phyloP scores from a whole-genome alignment of 768 basidiomycete species.

The Coprinopsis sp. region DNA sequence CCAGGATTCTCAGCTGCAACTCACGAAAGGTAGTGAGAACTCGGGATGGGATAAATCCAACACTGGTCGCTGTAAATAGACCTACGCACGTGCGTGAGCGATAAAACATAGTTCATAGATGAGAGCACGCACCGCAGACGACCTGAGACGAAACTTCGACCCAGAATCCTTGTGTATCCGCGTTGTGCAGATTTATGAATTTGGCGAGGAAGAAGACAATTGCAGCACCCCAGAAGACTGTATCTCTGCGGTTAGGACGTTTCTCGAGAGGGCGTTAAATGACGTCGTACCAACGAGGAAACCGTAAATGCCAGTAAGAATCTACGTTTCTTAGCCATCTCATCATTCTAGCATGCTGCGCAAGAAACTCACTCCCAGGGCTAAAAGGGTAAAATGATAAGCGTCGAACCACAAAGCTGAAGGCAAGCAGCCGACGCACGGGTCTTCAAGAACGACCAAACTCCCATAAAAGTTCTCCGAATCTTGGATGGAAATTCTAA shows the following conservation, averaged over 20 bases:
- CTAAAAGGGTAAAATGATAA: constrained; percentile 25
- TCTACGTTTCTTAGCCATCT: too few relatives aligned
- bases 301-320: constrained; percentile 71
- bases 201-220: constrained; percentile 69
- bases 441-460: constrained; percentile 84
- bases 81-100: constrained; percentile 31
- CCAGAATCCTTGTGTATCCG: constrained; percentile 73
- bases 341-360: too few relatives aligned
- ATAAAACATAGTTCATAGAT: neutral
- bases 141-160: constrained; percentile 75
- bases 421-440: constrained; percentile 39
- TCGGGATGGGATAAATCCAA: constrained; percentile 75
- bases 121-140: constrained; percentile 51
- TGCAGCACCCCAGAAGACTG: constrained; percentile 84
- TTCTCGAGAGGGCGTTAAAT: neutral
- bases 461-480: constrained; percentile 56
- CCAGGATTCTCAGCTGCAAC: constrained; percentile 14
- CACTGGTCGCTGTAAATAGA: constrained; percentile 75
- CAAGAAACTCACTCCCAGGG: constrained; percentile 55
- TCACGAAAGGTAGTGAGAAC: constrained; percentile 71
- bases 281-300: constrained; percentile 56
- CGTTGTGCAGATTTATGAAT: constrained; percentile 68
- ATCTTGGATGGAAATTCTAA: constrained; percentile 56
- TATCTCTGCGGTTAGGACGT: constrained; percentile 2
- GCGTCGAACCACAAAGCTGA: neutral